Evolutionary conservation across 371 early-diverging fungal genomes (phyloP), one percentile per base, ranked within the genome.

Genomic region (Capniomyces stellatus): DNA sequence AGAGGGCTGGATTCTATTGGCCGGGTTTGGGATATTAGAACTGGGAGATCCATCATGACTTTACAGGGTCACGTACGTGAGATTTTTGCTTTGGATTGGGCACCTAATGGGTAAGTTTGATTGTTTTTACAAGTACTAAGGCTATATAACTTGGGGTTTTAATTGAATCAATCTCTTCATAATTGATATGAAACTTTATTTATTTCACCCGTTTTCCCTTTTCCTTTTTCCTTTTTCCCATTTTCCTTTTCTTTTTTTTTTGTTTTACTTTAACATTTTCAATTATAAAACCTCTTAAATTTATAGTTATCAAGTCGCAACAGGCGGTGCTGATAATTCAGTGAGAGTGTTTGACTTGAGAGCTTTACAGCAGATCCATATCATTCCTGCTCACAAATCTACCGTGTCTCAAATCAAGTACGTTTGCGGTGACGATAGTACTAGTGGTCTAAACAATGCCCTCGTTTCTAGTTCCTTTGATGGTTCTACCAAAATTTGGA

Each of bases 21-120:
- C 8, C 76, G 92, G 29, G 83, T 96, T 0, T 96, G 97, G 97
- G 97, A 96, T 71, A 69, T 87, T 46, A 76, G 97, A 49, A 85
- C 88, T 2, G 97, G 97, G 1, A 72, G 89, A 55, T 83, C 85
- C 0, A 76, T 92, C 1, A 80, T 91, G 79, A 79, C 79, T 27
- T 72, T 92, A 31, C 78, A 85, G 57, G 94, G 94, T 1, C 97
- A 96, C 60, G 83, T 92, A 28, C 82, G 85, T 52, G 87, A 88
- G 56, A 87, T 96, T 29, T 65, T 85, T 12, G 76, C 78, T 1
- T 63, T 92, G 3, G 93, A 92, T 62, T 96, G 91, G 82, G 75
- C 87, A 19, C 92, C 92, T 12, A 89, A 92, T 67, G 88, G 89
- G 52, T 54, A 54, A 41, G 28, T 43, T 25, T 12, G 25, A 10